phyloP scores from a whole-genome alignment of 768 basidiomycete species.

The Clathrus columnatus region DNA sequence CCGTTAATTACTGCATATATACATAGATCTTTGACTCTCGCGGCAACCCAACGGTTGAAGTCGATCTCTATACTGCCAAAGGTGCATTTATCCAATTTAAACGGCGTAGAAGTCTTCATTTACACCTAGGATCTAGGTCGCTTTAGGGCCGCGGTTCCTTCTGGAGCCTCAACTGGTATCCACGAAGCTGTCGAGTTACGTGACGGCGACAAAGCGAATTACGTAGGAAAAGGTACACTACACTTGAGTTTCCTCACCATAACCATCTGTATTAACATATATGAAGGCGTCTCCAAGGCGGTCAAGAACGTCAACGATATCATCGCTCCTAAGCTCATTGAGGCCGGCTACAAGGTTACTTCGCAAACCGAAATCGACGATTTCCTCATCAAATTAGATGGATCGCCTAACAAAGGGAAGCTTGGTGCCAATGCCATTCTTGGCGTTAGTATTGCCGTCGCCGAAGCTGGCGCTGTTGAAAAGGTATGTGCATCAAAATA shows the following conservation, averaged over 20 bases:
- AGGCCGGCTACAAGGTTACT: conserved; percentile 75
- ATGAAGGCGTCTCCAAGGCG: conserved; percentile 82
- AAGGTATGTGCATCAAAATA: conserved; percentile 35
- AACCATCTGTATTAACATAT: conserved; percentile 5
- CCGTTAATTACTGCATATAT: background rate
- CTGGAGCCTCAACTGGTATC: conserved; percentile 95
- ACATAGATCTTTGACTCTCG: conserved; percentile 96
- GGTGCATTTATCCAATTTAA: conserved; percentile 36
- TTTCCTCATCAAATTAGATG: conserved; percentile 96
- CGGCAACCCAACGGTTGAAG: conserved; percentile 95
- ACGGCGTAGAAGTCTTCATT: background rate
- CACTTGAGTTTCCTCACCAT: background rate
- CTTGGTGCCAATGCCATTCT: conserved; percentile 99
- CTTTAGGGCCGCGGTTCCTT: conserved; percentile 92
- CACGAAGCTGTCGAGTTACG: conserved; percentile 99
- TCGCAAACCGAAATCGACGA: conserved; percentile 94
- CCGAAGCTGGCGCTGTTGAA: conserved; percentile 89
- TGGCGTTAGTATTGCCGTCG: conserved; percentile 93
- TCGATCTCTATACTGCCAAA: conserved; percentile 81
- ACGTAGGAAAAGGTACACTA: conserved; percentile 85
- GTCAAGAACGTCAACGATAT: conserved; percentile 87
- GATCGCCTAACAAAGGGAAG: conserved; percentile 97
- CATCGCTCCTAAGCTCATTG: conserved; percentile 84
- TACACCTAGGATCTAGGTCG: conserved; percentile 46
- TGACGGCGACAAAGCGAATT: conserved; percentile 86